These are phyloP conservation scores for Helicocarpus griseus DNA, from an alignment of 2,329 filamentous ascomycete genomes.

Conservation along the genomic window DNA sequence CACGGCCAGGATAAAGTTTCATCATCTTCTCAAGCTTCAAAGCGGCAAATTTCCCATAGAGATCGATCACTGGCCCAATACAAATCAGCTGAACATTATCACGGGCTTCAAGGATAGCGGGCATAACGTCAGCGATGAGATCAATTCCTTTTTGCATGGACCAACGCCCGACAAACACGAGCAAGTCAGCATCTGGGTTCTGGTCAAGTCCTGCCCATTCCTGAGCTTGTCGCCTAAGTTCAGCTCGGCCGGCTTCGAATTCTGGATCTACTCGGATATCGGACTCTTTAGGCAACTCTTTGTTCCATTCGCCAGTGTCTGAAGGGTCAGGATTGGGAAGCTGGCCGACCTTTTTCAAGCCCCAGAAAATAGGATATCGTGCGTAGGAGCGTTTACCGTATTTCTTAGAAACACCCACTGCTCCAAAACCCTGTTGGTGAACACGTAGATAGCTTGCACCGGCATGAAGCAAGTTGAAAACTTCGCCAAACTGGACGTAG, in stretches of 20 bases:
- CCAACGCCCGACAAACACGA: constrained; percentile 62
- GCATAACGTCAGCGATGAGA: constrained; percentile 58
- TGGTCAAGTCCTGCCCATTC: constrained; percentile 57
- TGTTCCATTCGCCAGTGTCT: constrained; percentile 53
- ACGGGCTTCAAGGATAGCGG: constrained; percentile 51
- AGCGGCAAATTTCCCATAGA: constrained; percentile 59
- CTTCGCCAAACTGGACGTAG: constrained; percentile 59
- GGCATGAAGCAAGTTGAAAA: constrained; percentile 61
- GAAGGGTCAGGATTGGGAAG: constrained; percentile 58
- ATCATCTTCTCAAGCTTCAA: constrained; percentile 56
- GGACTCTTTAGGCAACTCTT: constrained; percentile 40
- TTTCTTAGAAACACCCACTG: constrained; percentile 59
- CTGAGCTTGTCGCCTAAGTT: constrained; percentile 52
- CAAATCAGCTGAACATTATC: constrained; percentile 53
- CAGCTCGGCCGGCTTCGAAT: constrained; percentile 45
- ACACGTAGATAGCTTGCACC: constrained; percentile 56
- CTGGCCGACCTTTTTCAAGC: constrained; percentile 51
- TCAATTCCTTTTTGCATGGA: constrained; percentile 61
- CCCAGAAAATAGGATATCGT: constrained; percentile 62
- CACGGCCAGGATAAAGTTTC: constrained; percentile 54
- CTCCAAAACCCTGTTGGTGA: constrained; percentile 58
- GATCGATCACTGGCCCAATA: constrained; percentile 56
- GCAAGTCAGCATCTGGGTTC: constrained; percentile 52
- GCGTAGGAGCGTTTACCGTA: constrained; percentile 58
- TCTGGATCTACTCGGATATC: constrained; percentile 45